Base-by-base conservation (phyloP, 345 rosid species). In the Microcos paniculata region DNA sequence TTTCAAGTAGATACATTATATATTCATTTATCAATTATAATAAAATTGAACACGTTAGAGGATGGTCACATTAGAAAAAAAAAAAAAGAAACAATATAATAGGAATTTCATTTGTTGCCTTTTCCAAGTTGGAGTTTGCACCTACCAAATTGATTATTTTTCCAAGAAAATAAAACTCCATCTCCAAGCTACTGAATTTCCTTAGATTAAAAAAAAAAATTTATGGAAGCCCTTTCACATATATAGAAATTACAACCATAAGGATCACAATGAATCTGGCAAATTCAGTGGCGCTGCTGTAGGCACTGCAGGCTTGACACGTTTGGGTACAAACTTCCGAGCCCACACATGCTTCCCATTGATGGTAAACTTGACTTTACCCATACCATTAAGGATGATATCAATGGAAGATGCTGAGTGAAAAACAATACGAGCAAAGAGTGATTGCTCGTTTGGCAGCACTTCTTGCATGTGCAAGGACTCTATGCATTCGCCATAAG, bases 321-420 rank as follows among this genome's bases (percentile, higher is more conserved):
- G 79, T 42, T 90, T 87, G 0, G 89, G 87, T 3, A 87, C 84
- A 38, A 77, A 90, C 77, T 87, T 88, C 18, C 94, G 71, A 21
- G 82, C 91, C 92, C 94, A 90, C 0, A 87, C 92, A 71, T 90
- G 92, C 75, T 90, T 90, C 33, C 94, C 92, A 12, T 90, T 90
- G 79, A 90, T 88, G 72, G 66, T 76, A 70, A 90, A 90, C 70
- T 88, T 90, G 1, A 81, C 88, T 66, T 81, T 86, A 53, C 63
- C 71, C 19, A 5, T 16, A 1, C 87, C 83, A 16, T 67, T 68
- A 23, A 87, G 90, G 35, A 90, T 74, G 38, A 7, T 3, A 0
- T 80, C 75, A 55, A 90, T 78, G 19, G 71, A 58, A 0, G 77
- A 15, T 2, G 69, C 14, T 0, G 88, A 77, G n/a, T 23, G 76